Evolutionary conservation across 352 stramenopile genomes (phyloP).

Genomic region (Globisporangium solare): DNA sequence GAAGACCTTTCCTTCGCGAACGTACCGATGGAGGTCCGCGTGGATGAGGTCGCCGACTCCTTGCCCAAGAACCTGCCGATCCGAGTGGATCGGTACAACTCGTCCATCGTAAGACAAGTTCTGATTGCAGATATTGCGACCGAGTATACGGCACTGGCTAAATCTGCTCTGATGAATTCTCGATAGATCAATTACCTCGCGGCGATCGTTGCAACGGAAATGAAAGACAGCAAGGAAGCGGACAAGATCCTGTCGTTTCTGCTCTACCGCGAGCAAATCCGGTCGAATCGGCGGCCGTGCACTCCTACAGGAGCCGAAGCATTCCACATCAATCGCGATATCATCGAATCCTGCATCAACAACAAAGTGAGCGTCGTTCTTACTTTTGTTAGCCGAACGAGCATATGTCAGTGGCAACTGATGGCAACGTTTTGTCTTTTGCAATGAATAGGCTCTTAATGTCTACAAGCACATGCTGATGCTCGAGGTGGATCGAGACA

Average conservation of each 20-base stretch:
- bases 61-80: slow-evolving; percentile 24
- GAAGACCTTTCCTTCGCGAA: slow-evolving; percentile 20
- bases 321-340: slow-evolving; percentile 34
- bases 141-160: no score
- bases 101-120: slow-evolving; percentile 1
- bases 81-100: slow-evolving; percentile 30
- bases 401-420: neutral
- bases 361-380: slow-evolving; percentile 7
- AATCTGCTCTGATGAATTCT: neutral
- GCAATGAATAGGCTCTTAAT: slow-evolving; percentile 12
- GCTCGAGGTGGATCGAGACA: slow-evolving; percentile 23
- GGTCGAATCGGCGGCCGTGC: slow-evolving; percentile 34
- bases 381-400: neutral
- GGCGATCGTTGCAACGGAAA: slow-evolving; percentile 30
- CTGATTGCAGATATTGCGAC: no score
- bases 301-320: slow-evolving; percentile 32
- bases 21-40: slow-evolving; percentile 18
- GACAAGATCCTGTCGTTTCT: slow-evolving; percentile 44
- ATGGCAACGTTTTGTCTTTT: neutral
- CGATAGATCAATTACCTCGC: slow-evolving; percentile 21
- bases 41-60: slow-evolving; percentile 25
- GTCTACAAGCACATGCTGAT: slow-evolving; percentile 39
- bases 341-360: slow-evolving; percentile 41
- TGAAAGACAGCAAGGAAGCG: slow-evolving; percentile 28
- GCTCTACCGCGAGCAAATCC: slow-evolving; percentile 43